Evolutionary conservation across 257 asterid species (phyloP).

Genomic region (Solanum phureja): DNA sequence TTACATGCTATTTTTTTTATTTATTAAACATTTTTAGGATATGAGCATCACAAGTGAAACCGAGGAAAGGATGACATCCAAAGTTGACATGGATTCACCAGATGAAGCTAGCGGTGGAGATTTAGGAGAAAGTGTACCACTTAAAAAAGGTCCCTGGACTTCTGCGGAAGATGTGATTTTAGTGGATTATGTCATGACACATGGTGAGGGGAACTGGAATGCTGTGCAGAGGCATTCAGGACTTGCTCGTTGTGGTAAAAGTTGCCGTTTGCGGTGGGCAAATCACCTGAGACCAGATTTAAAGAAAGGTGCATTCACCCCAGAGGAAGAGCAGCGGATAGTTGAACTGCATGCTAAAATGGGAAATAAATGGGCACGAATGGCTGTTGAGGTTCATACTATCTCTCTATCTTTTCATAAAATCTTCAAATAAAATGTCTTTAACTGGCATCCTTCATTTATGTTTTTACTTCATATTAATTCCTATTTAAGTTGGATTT

Average conservation of each 20-base stretch:
- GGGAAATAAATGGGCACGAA: conserved; percentile 64
- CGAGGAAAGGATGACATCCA: conserved; percentile 24
- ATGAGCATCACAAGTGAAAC: conserved; percentile 33
- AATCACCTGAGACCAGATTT: conserved; percentile 62
- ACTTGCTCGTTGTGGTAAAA: conserved; percentile 66
- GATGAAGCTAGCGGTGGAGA: conserved; percentile 32
- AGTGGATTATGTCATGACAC: conserved; percentile 34
- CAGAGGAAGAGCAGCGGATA: conserved; percentile 41
- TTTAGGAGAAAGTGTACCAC: conserved; percentile 17
- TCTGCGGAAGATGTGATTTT: conserved; percentile 47
- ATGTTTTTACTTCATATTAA: not conserved
- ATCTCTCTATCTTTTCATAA: not conserved
- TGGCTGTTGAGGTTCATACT: conserved; percentile 49
- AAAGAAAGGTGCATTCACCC: conserved; percentile 48
- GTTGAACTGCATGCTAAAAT: conserved; percentile 49
- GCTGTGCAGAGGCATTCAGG: conserved; percentile 47
- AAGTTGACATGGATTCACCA: conserved; percentile 20
- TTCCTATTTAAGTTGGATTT: not conserved
- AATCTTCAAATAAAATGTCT: not conserved
- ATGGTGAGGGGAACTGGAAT: conserved; percentile 66
- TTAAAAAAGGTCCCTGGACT: conserved; percentile 65
- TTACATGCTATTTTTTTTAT: not conserved
- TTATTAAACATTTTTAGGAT: conserved; percentile 17
- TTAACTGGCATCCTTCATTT: not conserved
- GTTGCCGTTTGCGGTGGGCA: conserved; percentile 64